Base-by-base conservation (phyloP, 352 stramenopile species). In the Blastocystis sp. region DNA sequence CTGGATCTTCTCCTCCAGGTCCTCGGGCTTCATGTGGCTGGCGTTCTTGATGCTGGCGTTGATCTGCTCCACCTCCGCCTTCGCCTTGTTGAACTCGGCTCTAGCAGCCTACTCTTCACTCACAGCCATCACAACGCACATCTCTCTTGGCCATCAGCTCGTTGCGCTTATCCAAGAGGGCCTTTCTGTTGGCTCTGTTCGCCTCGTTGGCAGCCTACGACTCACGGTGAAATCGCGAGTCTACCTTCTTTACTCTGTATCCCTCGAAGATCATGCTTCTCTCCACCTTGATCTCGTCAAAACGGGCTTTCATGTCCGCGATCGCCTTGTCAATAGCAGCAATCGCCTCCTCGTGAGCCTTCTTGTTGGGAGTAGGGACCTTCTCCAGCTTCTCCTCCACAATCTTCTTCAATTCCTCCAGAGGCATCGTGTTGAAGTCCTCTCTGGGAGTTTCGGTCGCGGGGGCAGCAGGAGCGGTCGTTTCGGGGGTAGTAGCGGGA, bases 241-340 rank as follows among this genome's bases (percentile, higher is more conserved):
- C n/a, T 1, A 81, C 70, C n/a, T 64, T 81, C 53, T 81, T 21
- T 2, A 81, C 11, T 45, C 43, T 62, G 70, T 66, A 81, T 43
- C 70, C 70, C 23, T 40, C 43, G 23, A 48, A 66, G 48, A 81
- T 81, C 70, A 81, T 65, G 45, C 65, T 21, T 45, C 43, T 62
- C 53, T 81, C 70, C 5, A 65, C 48, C 70, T 81, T 81, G 70
- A 81, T 62, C 48, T 81, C 70, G 23, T 81, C 70, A 21, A 81
- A 65, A 38, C 70, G 70, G 34, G 70, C 70, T 62, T 28, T 28
- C 38, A 53, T 62, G 19, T 17, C 10, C n/a, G 10, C 28, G 48
- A 81, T 81, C 40, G 62, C 70, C 38, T 38, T 62, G 28, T 81
- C 70, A 38, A 81, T 81, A 48, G 23, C 53, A 4, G 41, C 70